Base-by-base conservation (phyloP, 139 green algal species). In the Chlorella vulgaris region DNA sequence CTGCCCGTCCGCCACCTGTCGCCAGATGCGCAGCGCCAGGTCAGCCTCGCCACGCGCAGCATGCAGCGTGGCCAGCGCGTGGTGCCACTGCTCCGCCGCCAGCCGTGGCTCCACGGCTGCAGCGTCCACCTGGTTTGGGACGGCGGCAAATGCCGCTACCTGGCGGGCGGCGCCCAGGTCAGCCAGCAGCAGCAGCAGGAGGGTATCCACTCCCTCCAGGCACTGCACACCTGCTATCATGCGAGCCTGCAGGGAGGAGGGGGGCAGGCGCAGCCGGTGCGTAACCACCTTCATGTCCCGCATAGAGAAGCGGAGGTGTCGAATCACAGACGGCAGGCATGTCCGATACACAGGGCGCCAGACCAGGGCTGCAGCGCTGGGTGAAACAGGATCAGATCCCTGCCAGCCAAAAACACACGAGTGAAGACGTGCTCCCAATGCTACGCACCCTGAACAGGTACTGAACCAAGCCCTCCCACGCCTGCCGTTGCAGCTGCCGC, bases 151-250 rank as follows among this genome's bases (percentile, higher is more conserved):
- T 4, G 79, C 84, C n/a, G 89, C 87, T 35, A 88, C 78, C 18
- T 82, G 82, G 4, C 80, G 65, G 5, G 39, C 76, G 4, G 75
- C 76, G 1, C 73, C 82, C 28, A 81, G 53, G 38, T 91, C 86
- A 6, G 88, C 82, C 61, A 95, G 86, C 75, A 96, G 88, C 29
- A 84, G 85, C 50, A 91, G 61, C 18, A 91, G 69, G 69, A 96
- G 86, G 7, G 87, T 88, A 85, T 96, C 92, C 1, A 94, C 33
- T 7, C 83, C 92, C 7, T 93, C 87, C 1, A 43, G 61, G 4
- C 71, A 60, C 29, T 78, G 29, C 39, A 89, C 76, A 15, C 78
- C 83, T 8, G 73, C 55, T 75, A 82, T 35, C 66, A 76, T 61
- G 19, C 90, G 75, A 4, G 80, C 85, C 81, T 90, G 81, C 33